Evolutionary conservation across 2,329 filamentous ascomycete genomes (phyloP).

Genomic region (Phoma herbarum): DNA sequence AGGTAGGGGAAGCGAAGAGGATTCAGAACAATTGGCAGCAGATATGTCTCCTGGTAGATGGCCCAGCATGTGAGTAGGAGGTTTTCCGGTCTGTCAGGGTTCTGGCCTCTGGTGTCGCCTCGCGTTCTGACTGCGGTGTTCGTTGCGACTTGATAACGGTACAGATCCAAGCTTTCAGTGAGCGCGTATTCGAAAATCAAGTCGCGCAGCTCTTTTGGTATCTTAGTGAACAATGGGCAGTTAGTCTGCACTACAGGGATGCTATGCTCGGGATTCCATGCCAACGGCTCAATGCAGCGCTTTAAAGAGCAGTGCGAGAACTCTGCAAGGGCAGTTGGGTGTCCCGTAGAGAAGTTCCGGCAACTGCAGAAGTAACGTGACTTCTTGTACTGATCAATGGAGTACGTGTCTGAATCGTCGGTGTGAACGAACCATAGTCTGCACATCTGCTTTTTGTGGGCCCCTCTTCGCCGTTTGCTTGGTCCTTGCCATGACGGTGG

Average conservation of each 20-base stretch:
- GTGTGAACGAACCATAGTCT: background rate
- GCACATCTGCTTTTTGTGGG: background rate
- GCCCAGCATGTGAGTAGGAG: slow-evolving; percentile 32
- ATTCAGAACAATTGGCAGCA: slow-evolving; percentile 26
- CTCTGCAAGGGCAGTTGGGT: background rate
- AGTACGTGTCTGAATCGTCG: background rate
- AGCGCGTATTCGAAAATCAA: slow-evolving; percentile 30
- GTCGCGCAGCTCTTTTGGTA: slow-evolving; percentile 31
- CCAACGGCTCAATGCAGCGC: slow-evolving; percentile 26
- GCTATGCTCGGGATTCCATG: slow-evolving; percentile 25
- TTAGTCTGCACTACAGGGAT: slow-evolving; percentile 15
- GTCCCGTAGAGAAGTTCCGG: background rate
- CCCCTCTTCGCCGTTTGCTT: background rate
- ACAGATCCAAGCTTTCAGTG: slow-evolving; percentile 7
- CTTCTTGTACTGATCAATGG: background rate
- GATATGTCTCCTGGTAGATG: slow-evolving; percentile 34
- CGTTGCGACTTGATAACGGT: background rate
- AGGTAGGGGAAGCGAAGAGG: background rate
- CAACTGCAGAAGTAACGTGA: background rate
- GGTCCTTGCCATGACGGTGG: background rate
- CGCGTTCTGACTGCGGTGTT: too few relatives aligned
- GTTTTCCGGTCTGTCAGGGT: slow-evolving; percentile 20
- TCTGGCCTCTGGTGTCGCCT: background rate
- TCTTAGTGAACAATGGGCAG: slow-evolving; percentile 21
- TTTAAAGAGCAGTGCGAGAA: slow-evolving; percentile 2